A percentile compares a stretch with the other conserved stretches of the same genome.
These are phyloP conservation scores for Leucocoprinus leucothites DNA, from an alignment of 768 basidiomycete genomes.

Conservation along the genomic window DNA sequence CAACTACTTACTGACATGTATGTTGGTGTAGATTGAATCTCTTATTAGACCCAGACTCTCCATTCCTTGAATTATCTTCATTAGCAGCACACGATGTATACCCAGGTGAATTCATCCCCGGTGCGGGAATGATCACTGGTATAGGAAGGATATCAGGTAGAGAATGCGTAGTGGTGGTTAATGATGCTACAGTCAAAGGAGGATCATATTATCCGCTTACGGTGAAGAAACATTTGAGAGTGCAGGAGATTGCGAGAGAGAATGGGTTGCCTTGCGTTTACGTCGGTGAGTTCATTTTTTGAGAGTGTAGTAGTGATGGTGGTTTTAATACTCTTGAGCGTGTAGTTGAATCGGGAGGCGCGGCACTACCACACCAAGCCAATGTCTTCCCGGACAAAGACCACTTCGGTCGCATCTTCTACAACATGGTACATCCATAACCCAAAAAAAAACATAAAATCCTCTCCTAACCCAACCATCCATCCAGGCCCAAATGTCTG, in stretches of 20 bases:
- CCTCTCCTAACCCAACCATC: not conserved
- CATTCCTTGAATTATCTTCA: conserved; percentile 86
- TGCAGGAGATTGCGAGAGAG: conserved; percentile 92
- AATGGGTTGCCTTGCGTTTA: conserved; percentile 90
- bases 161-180: conserved; percentile 89
- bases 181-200: conserved; percentile 92
- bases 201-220: conserved; percentile 91
- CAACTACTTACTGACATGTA: not conserved
- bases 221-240: conserved; percentile 94
- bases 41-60: conserved; percentile 81
- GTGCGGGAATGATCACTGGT: conserved; percentile 89
- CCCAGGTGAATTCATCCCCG: conserved; percentile 69
- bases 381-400: conserved; percentile 95
- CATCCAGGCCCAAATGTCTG: conserved; percentile 85
- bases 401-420: conserved; percentile 95
- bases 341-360: conserved; percentile 90
- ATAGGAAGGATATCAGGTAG: conserved; percentile 73
- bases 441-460: no score
- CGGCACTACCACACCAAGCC: conserved; percentile 88
- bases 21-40: conserved; percentile 50
- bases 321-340: not conserved
- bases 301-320: conserved; percentile 4
- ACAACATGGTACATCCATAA: conserved; percentile 76
- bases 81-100: conserved; percentile 90
- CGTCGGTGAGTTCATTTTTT: conserved; percentile 56